Base-by-base conservation (phyloP, 73 alveolate species). In the Paramecium tetraurelia region DNA sequence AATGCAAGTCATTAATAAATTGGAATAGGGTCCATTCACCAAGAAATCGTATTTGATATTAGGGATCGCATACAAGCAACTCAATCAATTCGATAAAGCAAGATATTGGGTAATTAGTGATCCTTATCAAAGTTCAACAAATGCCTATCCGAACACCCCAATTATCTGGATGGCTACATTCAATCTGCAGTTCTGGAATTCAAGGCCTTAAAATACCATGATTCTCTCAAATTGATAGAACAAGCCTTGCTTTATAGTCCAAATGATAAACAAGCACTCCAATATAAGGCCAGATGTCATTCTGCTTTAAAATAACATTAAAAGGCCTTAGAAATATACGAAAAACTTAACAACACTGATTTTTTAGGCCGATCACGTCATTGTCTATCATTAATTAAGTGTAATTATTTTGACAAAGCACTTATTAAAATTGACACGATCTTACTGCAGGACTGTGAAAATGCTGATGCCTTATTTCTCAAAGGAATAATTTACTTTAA, bases 291-390 rank as follows among this genome's bases (percentile, higher is more conserved):
- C 10, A 40, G 75, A 80, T 80, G 90, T 35, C 72, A 44, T 12
- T 80, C 70, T 4, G 43, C 75, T 43, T 21, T 80, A 41, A 80
- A 80, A 29, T 80, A 44, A 80, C 72, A 80, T 80, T 7, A 43
- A 46, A 31, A 80, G 46, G 70, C 90, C 18, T 46, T 80, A 44
- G 90, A 80, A 44, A 80, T 80, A 6, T 80, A 80, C 46, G 90
- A 80, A 44, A 80, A 80, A 48, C 2, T 80, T 0, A 80, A 48
- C 24, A 63, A 80, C 22, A 31, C 75, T 3, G 90, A 80, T 12
- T 80, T 80, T 48, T 24, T 43, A 22, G 31, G 46, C 9, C 20
- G 57, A 41, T 22, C 57, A 8, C 46, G 72, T 40, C 72, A 41
- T 80, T 22, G 76, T 48, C 57, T 31, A 20, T 8, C 76, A 24